These are phyloP conservation scores for Gossypium gossypioides DNA, from an alignment of 441 rosid genomes.

Conservation along the genomic window DNA sequence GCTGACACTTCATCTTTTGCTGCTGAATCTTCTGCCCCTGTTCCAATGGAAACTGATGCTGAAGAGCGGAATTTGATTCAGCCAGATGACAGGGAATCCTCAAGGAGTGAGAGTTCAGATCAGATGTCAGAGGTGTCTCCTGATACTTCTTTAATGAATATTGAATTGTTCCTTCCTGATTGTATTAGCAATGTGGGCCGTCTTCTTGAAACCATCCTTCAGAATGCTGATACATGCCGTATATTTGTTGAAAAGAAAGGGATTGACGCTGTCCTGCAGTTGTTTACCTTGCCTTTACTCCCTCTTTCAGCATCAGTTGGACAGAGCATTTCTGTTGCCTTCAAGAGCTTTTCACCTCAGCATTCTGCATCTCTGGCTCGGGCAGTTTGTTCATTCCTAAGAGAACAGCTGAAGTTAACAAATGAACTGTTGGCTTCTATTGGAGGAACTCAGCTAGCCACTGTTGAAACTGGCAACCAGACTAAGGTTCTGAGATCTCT, in stretches of 20 bases:
- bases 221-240: constrained; percentile 91
- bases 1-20: constrained; percentile 36
- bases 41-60: constrained; percentile 89
- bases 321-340: constrained; percentile 72
- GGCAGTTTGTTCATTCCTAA: constrained; percentile 63
- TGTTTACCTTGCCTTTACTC: constrained; percentile 71
- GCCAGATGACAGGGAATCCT: constrained; percentile 33
- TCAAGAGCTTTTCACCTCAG: constrained; percentile 87
- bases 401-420: constrained; percentile 62
- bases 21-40: constrained; percentile 43
- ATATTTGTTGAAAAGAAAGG: constrained; percentile 93
- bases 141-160: constrained; percentile 41
- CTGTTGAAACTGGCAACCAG: constrained; percentile 46
- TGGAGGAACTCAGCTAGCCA: constrained; percentile 55
- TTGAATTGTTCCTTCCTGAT: constrained; percentile 77
- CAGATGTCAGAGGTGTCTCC: constrained; percentile 44
- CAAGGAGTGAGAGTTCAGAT: constrained; percentile 43
- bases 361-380: constrained; percentile 78
- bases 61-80: constrained; percentile 42
- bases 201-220: constrained; percentile 90
- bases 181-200: constrained; percentile 74
- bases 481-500: constrained; percentile 54
- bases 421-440: constrained; percentile 47
- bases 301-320: constrained; percentile 74
- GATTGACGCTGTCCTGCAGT: constrained; percentile 68